Percentiles rank a stretch among this genome's conserved stretches.
phyloP scores from a whole-genome alignment of 768 basidiomycete genomes.

The Naganishia onofrii region DNA sequence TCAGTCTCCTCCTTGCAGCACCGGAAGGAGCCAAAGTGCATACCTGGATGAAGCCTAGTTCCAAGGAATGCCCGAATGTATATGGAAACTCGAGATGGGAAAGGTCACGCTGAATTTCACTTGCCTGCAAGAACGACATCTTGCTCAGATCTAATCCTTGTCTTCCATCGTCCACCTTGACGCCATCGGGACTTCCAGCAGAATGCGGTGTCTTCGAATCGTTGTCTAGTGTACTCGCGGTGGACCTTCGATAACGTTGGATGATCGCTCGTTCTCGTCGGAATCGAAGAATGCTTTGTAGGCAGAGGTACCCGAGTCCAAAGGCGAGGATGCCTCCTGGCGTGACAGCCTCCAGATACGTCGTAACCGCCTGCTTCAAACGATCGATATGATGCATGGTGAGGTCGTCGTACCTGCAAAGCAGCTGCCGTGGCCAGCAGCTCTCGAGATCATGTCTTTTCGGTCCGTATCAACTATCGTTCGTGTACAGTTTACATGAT shows the following conservation, averaged over 20 bases:
- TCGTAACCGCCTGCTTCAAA: no score
- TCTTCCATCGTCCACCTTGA: not conserved
- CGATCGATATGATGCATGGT: no score
- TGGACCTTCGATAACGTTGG: not conserved
- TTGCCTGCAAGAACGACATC: slow-evolving; percentile 23
- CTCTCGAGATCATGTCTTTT: no score
- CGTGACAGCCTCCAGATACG: not conserved
- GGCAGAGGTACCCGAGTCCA: not conserved
- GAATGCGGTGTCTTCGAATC: not conserved
- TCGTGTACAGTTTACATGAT: no score
- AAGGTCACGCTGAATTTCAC: slow-evolving; percentile 11
- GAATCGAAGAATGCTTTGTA: slow-evolving; percentile 14
- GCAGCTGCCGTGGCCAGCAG: no score
- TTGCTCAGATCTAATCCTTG: slow-evolving; percentile 4
- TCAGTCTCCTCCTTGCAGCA: not conserved
- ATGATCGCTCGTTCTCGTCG: slow-evolving; percentile 10
- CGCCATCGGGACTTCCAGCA: no score
- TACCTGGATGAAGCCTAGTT: slow-evolving; percentile 26
- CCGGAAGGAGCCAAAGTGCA: not conserved
- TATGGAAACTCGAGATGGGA: slow-evolving; percentile 24
- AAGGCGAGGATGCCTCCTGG: not conserved
- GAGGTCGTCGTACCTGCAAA: no score
- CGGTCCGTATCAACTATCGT: no score
- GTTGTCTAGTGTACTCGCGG: not conserved
- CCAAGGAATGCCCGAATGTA: slow-evolving; percentile 18